Evolutionary conservation across 352 stramenopile genomes (phyloP).

Genomic region (Phytophthora melonis): DNA sequence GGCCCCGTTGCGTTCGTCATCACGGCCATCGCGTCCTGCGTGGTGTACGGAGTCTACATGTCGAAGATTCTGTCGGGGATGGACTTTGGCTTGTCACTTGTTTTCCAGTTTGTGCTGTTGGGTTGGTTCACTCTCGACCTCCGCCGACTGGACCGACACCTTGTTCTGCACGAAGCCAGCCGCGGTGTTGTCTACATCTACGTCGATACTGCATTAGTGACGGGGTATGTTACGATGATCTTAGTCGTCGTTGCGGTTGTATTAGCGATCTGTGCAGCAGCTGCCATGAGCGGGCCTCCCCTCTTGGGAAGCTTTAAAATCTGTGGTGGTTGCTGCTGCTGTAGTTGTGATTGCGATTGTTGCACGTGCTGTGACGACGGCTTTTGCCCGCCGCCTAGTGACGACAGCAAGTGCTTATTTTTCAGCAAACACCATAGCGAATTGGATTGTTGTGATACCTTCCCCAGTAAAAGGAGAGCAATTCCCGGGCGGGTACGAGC

Average conservation of each 20-base stretch:
- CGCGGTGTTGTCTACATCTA: slow-evolving; percentile 13
- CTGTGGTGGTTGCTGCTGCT: too few relatives aligned
- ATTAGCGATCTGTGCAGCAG: background rate
- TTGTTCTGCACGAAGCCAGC: background rate
- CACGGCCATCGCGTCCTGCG: background rate
- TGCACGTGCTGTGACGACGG: too few relatives aligned
- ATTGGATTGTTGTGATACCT: too few relatives aligned
- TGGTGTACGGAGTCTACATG: background rate
- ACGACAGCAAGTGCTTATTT: too few relatives aligned
- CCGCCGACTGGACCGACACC: background rate
- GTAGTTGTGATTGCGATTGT: too few relatives aligned
- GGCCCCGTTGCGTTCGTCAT: background rate
- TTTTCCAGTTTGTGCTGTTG: background rate
- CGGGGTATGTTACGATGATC: background rate
- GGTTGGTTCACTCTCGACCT: slow-evolving; percentile 4
- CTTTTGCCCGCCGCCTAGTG: too few relatives aligned
- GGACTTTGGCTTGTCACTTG: background rate
- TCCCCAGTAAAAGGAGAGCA: too few relatives aligned
- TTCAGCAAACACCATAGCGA: too few relatives aligned
- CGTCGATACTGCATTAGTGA: slow-evolving; percentile 2
- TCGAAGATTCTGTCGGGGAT: background rate
- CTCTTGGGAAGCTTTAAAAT: too few relatives aligned
- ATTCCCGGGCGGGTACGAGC: too few relatives aligned
- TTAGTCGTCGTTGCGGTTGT: background rate
- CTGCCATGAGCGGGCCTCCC: too few relatives aligned